Percentiles rank a stretch among this genome's conserved stretches.
Conservation (phyloP, 495 filamentous ascomycete species). For the Aspergillus egyptiacus region DNA sequence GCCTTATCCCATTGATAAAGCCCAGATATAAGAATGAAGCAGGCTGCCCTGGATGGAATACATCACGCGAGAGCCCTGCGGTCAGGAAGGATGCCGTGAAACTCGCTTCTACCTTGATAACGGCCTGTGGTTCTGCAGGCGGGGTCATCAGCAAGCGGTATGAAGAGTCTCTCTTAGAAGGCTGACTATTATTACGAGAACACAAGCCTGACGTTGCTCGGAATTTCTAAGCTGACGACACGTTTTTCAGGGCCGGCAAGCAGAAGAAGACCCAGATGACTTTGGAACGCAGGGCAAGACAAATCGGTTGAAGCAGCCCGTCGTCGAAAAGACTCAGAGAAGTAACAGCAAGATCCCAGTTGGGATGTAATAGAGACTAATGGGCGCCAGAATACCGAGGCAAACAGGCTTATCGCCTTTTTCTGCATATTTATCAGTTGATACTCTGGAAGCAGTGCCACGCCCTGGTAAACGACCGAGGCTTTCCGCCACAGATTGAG, state of each 20-base stretch:
- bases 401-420: constrained; percentile 64
- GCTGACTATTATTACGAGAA: background rate
- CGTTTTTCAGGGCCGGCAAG: constrained; percentile 37
- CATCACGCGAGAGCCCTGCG: constrained; percentile 52
- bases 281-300: constrained; percentile 61
- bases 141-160: constrained; percentile 61
- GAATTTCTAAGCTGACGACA: background rate
- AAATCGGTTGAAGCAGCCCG: constrained; percentile 48
- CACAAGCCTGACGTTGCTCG: background rate
- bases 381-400: constrained; percentile 48
- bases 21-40: constrained; percentile 29
- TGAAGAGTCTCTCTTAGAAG: constrained; percentile 1
- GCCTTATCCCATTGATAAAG: background rate
- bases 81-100: constrained; percentile 59
- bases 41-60: constrained; percentile 46
- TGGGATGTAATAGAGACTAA: constrained; percentile 18
- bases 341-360: constrained; percentile 28
- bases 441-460: constrained; percentile 70
- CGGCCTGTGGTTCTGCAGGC: constrained; percentile 59
- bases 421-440: constrained; percentile 78
- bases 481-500: constrained; percentile 61
- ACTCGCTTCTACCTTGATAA: constrained; percentile 56
- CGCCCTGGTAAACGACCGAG: constrained; percentile 54
- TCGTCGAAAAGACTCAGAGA: constrained; percentile 43
- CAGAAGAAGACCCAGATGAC: constrained; percentile 71